Evolutionary conservation across 2,329 filamentous ascomycete species (phyloP).

Genomic region (Fusarium citri): DNA sequence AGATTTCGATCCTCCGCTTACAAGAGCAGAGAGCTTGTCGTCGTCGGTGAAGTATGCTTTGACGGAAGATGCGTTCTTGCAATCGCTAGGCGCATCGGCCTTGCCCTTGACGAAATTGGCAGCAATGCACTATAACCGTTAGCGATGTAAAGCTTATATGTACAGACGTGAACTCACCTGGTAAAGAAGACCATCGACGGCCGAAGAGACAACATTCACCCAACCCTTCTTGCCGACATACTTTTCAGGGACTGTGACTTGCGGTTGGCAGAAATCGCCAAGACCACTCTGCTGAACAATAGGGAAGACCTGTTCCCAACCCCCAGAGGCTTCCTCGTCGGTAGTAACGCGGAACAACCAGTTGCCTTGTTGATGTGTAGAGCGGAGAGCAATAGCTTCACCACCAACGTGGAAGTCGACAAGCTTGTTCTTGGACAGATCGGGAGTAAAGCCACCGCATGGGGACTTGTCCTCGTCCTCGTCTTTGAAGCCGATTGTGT

Average conservation of each 20-base stretch:
- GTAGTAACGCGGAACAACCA: constrained; percentile 70
- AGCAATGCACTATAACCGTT: constrained; percentile 59
- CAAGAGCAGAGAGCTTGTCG: constrained; percentile 50
- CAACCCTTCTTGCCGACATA: constrained; percentile 67
- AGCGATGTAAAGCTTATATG: not conserved
- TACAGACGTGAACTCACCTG: constrained; percentile 56
- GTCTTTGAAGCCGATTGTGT: constrained; percentile 60
- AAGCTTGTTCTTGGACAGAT: constrained; percentile 60
- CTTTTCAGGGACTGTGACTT: constrained; percentile 60
- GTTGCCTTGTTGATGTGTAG: constrained; percentile 63
- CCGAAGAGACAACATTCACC: constrained; percentile 63
- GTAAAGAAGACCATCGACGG: constrained; percentile 67
- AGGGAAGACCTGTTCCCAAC: constrained; percentile 67
- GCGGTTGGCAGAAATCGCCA: constrained; percentile 65
- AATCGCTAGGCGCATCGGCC: constrained; percentile 48
- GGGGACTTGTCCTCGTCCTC: constrained; percentile 59
- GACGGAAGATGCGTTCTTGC: constrained; percentile 53
- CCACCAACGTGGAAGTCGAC: constrained; percentile 69
- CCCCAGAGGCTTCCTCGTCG: constrained; percentile 58
- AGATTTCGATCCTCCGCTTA: constrained; percentile 35
- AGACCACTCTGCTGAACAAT: constrained; percentile 66
- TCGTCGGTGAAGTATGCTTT: constrained; percentile 50
- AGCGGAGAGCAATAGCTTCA: constrained; percentile 61
- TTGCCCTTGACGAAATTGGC: constrained; percentile 66
- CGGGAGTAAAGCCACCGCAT: constrained; percentile 65